Conservation (phyloP, 1,284 basidiomycete species). For the Polyporus tsugae region DNA sequence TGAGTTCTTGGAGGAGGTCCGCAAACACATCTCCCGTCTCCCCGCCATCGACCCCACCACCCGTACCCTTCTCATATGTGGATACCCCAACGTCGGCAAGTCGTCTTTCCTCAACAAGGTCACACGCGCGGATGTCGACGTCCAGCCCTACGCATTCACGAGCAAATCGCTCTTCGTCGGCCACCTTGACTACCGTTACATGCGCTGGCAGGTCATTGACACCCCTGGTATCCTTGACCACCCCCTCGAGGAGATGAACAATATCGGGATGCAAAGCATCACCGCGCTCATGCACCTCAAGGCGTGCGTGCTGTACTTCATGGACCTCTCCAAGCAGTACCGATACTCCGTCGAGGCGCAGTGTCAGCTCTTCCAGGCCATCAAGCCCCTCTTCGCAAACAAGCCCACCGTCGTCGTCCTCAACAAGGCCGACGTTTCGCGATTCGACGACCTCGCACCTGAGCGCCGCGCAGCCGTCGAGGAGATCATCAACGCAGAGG, state of each 20-base stretch:
- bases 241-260: slow-evolving; percentile 98
- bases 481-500: slow-evolving; percentile 81
- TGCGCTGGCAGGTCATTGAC: slow-evolving; percentile 98
- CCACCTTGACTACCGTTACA: slow-evolving; percentile 96
- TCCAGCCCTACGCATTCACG: slow-evolving; percentile 98
- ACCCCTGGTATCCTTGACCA: slow-evolving; percentile 94
- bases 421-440: slow-evolving; percentile 94
- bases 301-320: slow-evolving; percentile 93
- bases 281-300: slow-evolving; percentile 95
- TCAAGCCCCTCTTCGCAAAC: slow-evolving; percentile 93
- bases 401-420: slow-evolving; percentile 94
- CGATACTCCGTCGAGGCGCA: slow-evolving; percentile 94
- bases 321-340: slow-evolving; percentile 97
- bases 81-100: slow-evolving; percentile 98
- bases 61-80: slow-evolving; percentile 94
- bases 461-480: slow-evolving; percentile 84
- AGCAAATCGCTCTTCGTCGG: slow-evolving; percentile 97
- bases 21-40: slow-evolving; percentile 94
- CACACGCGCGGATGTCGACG: slow-evolving; percentile 96
- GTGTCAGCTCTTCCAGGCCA: slow-evolving; percentile 98
- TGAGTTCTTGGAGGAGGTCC: too few relatives aligned
- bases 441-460: slow-evolving; percentile 81
- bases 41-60: slow-evolving; percentile 96
- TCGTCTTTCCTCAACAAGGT: slow-evolving; percentile 99
- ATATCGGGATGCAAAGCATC: slow-evolving; percentile 99